These are phyloP conservation scores for Suillus subaureus DNA, from an alignment of 768 basidiomycete species.

Conservation along the genomic window DNA sequence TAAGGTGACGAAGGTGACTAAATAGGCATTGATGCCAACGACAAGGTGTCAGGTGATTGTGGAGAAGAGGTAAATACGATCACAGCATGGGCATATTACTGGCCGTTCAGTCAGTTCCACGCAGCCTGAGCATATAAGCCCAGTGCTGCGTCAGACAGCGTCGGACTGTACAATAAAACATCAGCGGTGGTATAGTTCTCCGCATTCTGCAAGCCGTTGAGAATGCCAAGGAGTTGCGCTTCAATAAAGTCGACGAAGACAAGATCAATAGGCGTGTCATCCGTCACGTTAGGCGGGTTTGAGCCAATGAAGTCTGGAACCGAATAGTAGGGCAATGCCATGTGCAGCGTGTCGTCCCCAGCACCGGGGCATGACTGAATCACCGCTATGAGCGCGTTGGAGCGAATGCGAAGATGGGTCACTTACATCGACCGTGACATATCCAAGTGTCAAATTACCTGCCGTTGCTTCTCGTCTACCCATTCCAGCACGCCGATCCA, in stretches of 20 bases:
- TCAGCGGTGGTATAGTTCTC: constrained; percentile 55
- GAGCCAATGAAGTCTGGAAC: constrained; percentile 64
- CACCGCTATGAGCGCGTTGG: neutral
- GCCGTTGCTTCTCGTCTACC: constrained; percentile 40
- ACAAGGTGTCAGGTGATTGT: too few relatives aligned
- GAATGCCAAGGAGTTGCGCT: constrained; percentile 46
- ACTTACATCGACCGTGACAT: constrained; percentile 71
- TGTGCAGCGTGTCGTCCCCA: constrained; percentile 74
- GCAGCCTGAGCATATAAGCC: constrained; percentile 41
- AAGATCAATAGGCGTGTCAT: constrained; percentile 62
- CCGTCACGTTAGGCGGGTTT: constrained; percentile 49
- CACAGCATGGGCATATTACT: neutral
- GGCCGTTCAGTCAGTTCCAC: constrained; percentile 27
- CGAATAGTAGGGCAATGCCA: constrained; percentile 56
- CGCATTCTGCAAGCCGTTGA: constrained; percentile 57
- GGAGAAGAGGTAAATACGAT: neutral
- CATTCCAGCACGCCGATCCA: constrained; percentile 43
- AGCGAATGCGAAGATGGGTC: neutral
- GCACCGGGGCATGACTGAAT: constrained; percentile 66
- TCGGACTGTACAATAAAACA: constrained; percentile 53
- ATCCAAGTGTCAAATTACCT: constrained; percentile 66
- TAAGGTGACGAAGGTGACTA: too few relatives aligned
- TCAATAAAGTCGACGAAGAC: constrained; percentile 77
- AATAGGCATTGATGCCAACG: too few relatives aligned
- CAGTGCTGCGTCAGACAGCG: constrained; percentile 41